A percentile compares a stretch with the other conserved stretches of the same genome.
These are phyloP conservation scores for Euclidium syriacum DNA, from an alignment of 345 rosid species.

Conservation along the genomic window DNA sequence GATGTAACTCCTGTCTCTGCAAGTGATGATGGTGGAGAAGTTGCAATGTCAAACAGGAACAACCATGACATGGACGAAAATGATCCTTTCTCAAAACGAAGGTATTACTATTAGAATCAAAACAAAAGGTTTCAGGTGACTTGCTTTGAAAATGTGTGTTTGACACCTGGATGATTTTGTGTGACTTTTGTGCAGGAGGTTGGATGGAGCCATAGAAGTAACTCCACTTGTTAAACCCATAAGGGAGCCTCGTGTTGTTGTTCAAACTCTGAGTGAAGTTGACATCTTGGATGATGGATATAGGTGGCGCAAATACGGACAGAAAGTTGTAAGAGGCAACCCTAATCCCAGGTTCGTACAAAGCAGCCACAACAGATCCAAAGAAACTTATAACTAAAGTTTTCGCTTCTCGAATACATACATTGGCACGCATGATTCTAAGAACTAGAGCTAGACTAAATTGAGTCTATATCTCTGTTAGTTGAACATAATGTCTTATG, in stretches of 20 bases:
- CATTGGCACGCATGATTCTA: background rate
- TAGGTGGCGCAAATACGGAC: conserved; percentile 98
- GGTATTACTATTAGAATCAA: conserved; percentile 50
- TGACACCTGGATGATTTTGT: conserved; percentile 16
- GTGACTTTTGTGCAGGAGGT: conserved; percentile 47
- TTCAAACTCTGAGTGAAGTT: conserved; percentile 93
- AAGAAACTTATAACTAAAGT: background rate
- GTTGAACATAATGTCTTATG: background rate
- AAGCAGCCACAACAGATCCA: background rate
- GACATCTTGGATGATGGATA: conserved; percentile 98
- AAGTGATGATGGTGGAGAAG: conserved; percentile 52
- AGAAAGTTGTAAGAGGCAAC: conserved; percentile 96
- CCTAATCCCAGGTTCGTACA: conserved; percentile 80
- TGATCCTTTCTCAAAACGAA: conserved; percentile 71
- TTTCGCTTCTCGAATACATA: background rate
- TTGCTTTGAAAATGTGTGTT: background rate
- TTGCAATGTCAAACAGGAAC: conserved; percentile 18
- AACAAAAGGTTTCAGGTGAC: background rate
- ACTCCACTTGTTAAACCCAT: conserved; percentile 87
- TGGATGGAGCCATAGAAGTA: conserved; percentile 70
- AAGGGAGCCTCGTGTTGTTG: conserved; percentile 92
- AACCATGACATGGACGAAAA: conserved; percentile 59
- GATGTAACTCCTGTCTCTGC: conserved; percentile 55
- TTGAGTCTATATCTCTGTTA: background rate
- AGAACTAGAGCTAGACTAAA: conserved; percentile 3